Conservation (phyloP, 805 yeast species). For the Candida ulmi region DNA sequence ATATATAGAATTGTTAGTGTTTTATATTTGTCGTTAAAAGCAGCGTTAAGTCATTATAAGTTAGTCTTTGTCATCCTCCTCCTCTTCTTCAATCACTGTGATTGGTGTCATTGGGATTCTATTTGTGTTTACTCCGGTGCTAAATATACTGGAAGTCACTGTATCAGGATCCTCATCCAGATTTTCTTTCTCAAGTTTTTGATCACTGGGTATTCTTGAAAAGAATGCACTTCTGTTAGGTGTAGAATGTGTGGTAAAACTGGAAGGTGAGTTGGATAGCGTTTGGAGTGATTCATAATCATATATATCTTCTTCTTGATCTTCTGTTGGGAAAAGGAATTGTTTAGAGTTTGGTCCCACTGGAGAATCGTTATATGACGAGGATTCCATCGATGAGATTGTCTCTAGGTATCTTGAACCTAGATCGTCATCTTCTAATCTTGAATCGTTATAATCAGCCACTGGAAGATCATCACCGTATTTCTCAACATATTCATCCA, state of each 20-base stretch:
- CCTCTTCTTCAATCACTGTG: constrained; percentile 17
- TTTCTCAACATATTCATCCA: not conserved
- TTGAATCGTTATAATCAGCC: too few relatives aligned
- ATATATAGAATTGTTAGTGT: too few relatives aligned
- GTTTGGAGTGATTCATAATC: constrained; percentile 14
- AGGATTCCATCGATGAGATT: not conserved
- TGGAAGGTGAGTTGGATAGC: constrained; percentile 5
- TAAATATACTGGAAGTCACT: constrained; percentile 13
- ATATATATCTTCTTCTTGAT: constrained; percentile 16
- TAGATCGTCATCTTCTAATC: not conserved
- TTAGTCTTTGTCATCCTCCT: constrained; percentile 6
- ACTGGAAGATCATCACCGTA: too few relatives aligned
- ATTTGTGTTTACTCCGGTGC: constrained; percentile 1
- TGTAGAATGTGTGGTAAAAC: not conserved
- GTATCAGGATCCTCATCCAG: constrained; percentile 1
- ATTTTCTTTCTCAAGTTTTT: not conserved
- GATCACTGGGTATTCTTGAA: constrained; percentile 6
- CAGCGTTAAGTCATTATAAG: not conserved
- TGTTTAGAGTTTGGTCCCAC: not conserved
- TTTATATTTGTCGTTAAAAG: too few relatives aligned
- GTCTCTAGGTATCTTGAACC: not conserved
- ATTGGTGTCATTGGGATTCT: constrained; percentile 16
- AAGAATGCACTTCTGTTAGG: constrained; percentile 17
- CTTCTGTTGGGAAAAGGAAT: constrained; percentile 5
- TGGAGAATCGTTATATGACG: not conserved